Base-by-base conservation (phyloP, 805 yeast genomes). In the Lachancea fermentati region DNA sequence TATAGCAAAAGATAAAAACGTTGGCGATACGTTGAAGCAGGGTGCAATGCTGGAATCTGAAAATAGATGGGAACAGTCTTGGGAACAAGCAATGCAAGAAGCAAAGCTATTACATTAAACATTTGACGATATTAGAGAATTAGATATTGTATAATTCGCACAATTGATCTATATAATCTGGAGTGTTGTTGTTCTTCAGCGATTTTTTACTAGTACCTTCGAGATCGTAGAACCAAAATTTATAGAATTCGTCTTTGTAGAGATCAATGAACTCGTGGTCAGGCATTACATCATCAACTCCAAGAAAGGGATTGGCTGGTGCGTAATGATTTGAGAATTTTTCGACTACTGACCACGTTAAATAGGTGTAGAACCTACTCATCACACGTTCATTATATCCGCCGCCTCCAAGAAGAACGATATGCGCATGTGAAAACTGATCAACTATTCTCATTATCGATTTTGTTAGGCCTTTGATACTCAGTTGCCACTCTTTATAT, bases 31-130 rank as follows among this genome's bases (percentile, higher is more conserved):
- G 1, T 52, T 91, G 32, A 79, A 73, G 49, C 47, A 53, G 7
- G 96, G 96, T 11, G 97, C 97, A 0, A 13, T 79, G 36, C 42
- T 51, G n/a, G 95, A 89, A 62, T 78, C 94, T 38, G 46, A 65
- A 32, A 57, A 62, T 18, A 72, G 84, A 40, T 91, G 97, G 97
- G 75, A 78, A 32, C 63, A 69, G 9, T 84, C 81, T 54, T 91
- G 97, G 97, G 64, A 67, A 32, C 46, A 44, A 4, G 48, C 57
- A 4, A 55, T 61, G 57, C 38, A 46, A 41, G 47, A 51, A 33
- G 33, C 55, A 14, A 50, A 49, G 25, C 29, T 58, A 4, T 40
- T 55, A 24, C 46, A 37, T 40, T 47, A 33, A 41, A 22, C 26
- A 7, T 22, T 7, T 22, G 11, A 22, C 24, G 34, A 30, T 22